These are phyloP conservation scores for Wickerhamiella slavikovae DNA, from an alignment of 805 yeast species.

Conservation along the genomic window DNA sequence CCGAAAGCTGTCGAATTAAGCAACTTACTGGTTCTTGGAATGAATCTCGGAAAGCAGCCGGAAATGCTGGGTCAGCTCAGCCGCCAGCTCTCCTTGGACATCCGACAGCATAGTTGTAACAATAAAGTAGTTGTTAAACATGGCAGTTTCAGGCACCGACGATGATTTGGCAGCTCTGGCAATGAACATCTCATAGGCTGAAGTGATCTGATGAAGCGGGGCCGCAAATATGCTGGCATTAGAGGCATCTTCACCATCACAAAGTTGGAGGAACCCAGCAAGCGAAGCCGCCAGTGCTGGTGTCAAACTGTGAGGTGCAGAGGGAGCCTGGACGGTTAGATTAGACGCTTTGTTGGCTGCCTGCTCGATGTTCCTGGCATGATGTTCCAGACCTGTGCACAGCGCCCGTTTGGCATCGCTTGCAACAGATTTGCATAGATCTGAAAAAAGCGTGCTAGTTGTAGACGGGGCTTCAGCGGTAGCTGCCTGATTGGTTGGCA, in stretches of 20 bases:
- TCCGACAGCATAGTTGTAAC: constrained; percentile 35
- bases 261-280: constrained; percentile 45
- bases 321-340: constrained; percentile 1
- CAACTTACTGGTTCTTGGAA: background rate
- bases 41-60: constrained; percentile 26
- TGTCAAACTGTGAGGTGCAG: constrained; percentile 40
- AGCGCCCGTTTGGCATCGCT: too few species aligned
- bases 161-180: constrained; percentile 40
- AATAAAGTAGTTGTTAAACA: constrained; percentile 51
- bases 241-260: constrained; percentile 19
- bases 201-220: constrained; percentile 46
- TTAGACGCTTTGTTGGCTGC: constrained; percentile 21
- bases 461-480: too few species aligned
- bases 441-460: too few species aligned
- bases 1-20: constrained; percentile 4
- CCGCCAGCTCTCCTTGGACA: constrained; percentile 24
- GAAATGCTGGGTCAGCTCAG: constrained; percentile 25
- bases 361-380: constrained; percentile 50
- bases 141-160: constrained; percentile 37
- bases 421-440: too few species aligned
- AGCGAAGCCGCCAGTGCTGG: constrained; percentile 60
- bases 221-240: constrained; percentile 56
- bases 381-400: constrained; percentile 52
- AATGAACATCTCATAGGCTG: constrained; percentile 60
- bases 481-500: too few species aligned